These are phyloP conservation scores for Pichia occidentalis DNA, from an alignment of 805 yeast species.

Conservation along the genomic window DNA sequence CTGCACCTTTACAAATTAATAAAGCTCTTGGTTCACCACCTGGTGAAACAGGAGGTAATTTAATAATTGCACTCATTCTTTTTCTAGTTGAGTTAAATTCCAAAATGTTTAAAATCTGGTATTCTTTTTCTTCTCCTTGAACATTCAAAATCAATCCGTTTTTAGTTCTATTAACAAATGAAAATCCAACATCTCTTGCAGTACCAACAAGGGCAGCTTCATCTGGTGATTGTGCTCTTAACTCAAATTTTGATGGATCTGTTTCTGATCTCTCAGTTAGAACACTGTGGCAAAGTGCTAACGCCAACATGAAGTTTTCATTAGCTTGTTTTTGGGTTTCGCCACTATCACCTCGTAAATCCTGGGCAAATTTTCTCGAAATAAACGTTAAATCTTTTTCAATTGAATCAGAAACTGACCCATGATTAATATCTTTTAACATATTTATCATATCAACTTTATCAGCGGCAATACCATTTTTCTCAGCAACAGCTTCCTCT, in stretches of 20 bases:
- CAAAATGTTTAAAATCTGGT: slow-evolving; percentile 60
- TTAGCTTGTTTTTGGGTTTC: slow-evolving; percentile 47
- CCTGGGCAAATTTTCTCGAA: slow-evolving; percentile 59
- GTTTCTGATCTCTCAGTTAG: slow-evolving; percentile 59
- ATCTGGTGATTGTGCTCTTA: slow-evolving; percentile 81
- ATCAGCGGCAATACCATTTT: slow-evolving; percentile 49
- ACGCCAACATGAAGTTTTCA: slow-evolving; percentile 70
- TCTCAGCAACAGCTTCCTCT: slow-evolving; percentile 33
- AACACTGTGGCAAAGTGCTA: slow-evolving; percentile 77
- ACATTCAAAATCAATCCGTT: slow-evolving; percentile 59
- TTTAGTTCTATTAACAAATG: slow-evolving; percentile 59
- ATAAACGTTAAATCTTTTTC: slow-evolving; percentile 60
- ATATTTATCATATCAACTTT: slow-evolving; percentile 50
- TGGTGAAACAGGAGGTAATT: slow-evolving; percentile 46
- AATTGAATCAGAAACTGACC: slow-evolving; percentile 31
- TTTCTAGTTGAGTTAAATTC: slow-evolving; percentile 82
- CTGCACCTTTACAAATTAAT: slow-evolving; percentile 80
- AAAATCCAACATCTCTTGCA: slow-evolving; percentile 71
- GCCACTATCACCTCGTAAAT: slow-evolving; percentile 47
- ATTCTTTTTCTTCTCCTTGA: slow-evolving; percentile 66
- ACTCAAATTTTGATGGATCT: slow-evolving; percentile 46
- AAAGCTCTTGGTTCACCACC: slow-evolving; percentile 52
- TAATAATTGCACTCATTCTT: slow-evolving; percentile 79
- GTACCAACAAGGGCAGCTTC: slow-evolving; percentile 82
- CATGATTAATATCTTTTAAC: slow-evolving; percentile 32